phyloP scores from a whole-genome alignment of 768 basidiomycete species.

The Collybia mongolica region DNA sequence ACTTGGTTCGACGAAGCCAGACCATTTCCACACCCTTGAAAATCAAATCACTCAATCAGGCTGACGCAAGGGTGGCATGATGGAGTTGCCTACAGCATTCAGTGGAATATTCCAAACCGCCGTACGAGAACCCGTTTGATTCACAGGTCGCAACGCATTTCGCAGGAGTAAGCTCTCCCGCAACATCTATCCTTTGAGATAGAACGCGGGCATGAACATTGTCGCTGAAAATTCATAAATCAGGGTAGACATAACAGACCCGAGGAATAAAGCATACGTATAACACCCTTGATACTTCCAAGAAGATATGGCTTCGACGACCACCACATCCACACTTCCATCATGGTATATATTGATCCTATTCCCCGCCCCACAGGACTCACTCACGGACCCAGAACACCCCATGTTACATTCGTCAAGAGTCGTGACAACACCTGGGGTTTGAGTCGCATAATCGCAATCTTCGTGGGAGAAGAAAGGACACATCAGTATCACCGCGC shows the following conservation, averaged over 20 bases:
- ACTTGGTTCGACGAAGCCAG: constrained; percentile 6
- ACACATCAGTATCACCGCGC: not conserved
- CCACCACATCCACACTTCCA: constrained; percentile 31
- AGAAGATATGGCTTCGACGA: constrained; percentile 26
- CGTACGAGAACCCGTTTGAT: constrained; percentile 32
- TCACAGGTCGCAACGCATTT: constrained; percentile 16
- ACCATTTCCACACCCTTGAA: constrained; percentile 18
- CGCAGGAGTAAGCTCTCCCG: constrained; percentile 10
- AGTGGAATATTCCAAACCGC: constrained; percentile 49
- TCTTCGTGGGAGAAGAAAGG: not conserved
- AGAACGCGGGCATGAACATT: constrained; percentile 11
- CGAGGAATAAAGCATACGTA: not conserved
- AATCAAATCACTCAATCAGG: not conserved
- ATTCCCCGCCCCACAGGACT: constrained; percentile 43
- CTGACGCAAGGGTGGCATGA: not conserved
- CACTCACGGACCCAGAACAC: constrained; percentile 40
- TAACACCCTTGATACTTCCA: constrained; percentile 53
- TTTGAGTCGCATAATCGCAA: not conserved
- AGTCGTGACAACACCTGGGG: not conserved
- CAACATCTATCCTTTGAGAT: constrained; percentile 9
- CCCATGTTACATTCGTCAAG: constrained; percentile 34
- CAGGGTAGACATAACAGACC: not conserved
- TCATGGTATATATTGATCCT: constrained; percentile 45
- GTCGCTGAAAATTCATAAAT: not conserved
- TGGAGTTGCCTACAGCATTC: constrained; percentile 18